Evolutionary conservation across 164 flowering plant genomes (phyloP).

Genomic region (Vitis cinerea): DNA sequence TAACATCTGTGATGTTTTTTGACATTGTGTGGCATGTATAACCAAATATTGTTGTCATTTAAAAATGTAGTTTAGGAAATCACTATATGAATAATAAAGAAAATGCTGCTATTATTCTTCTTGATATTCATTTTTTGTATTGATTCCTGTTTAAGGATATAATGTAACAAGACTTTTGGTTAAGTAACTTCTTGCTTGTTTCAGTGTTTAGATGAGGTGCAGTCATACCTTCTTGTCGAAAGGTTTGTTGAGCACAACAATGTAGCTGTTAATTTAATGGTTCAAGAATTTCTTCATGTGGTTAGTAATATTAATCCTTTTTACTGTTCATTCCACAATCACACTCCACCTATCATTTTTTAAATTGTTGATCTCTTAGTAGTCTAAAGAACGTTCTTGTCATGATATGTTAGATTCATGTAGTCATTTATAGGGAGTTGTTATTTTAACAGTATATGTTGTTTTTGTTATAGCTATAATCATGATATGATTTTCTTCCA

Average conservation of each 20-base stretch:
- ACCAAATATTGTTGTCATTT: too few species aligned
- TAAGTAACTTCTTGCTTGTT: slow-evolving; percentile 10
- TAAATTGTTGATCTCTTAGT: not conserved
- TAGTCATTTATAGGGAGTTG: too few species aligned
- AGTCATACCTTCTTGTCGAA: slow-evolving; percentile 71
- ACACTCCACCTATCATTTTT: not conserved
- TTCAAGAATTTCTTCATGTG: slow-evolving; percentile 50
- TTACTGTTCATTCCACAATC: not conserved
- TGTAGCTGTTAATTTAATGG: slow-evolving; percentile 26
- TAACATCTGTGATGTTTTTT: too few species aligned
- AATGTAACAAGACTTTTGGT: not conserved
- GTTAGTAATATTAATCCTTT: slow-evolving; percentile 40
- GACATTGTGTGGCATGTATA: too few species aligned
- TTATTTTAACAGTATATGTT: too few species aligned
- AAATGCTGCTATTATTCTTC: too few species aligned
- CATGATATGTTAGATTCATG: too few species aligned
- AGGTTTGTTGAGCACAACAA: slow-evolving; percentile 40
- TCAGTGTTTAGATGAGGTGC: slow-evolving; percentile 91
- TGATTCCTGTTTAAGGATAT: not conserved
- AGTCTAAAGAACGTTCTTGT: too few species aligned
- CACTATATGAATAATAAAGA: too few species aligned
- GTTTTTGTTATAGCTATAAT: too few species aligned
- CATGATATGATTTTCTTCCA: too few species aligned
- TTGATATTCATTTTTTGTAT: not conserved
- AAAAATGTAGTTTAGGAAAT: too few species aligned